phyloP scores from a whole-genome alignment of 2,329 filamentous ascomycete genomes.

The Xylaria multiplex region DNA sequence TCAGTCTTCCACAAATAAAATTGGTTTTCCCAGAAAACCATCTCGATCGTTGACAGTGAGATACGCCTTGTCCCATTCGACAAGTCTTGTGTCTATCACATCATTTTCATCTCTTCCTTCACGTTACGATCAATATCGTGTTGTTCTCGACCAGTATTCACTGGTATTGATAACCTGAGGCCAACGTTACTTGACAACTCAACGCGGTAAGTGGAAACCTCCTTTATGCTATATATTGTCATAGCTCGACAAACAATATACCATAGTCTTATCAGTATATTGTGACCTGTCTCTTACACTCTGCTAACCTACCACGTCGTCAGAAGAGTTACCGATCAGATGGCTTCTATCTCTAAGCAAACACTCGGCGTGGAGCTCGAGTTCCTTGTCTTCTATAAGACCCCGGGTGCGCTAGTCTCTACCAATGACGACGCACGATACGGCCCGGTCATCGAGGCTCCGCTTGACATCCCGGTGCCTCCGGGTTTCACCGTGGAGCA shows the following conservation, averaged over 20 bases:
- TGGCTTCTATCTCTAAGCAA: slow-evolving; percentile 2
- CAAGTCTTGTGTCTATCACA: not conserved
- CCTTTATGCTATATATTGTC: too few species aligned
- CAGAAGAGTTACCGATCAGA: not conserved
- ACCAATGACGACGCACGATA: not conserved
- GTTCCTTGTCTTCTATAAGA: slow-evolving; percentile 25
- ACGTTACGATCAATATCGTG: too few species aligned
- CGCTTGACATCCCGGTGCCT: not conserved
- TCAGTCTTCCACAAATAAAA: not conserved
- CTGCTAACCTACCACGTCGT: too few species aligned
- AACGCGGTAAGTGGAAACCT: too few species aligned
- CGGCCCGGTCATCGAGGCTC: slow-evolving; percentile 8
- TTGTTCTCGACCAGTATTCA: too few species aligned
- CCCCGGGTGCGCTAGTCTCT: not conserved
- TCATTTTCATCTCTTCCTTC: not conserved
- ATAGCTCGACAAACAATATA: too few species aligned
- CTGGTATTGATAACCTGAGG: too few species aligned
- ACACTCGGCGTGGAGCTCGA: slow-evolving; percentile 29
- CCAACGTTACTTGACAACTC: too few species aligned
- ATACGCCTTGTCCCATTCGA: too few species aligned
- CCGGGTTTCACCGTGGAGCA: not conserved
- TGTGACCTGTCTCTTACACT: too few species aligned
- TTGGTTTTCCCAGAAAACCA: not conserved
- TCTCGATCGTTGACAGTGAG: not conserved
- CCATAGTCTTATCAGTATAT: too few species aligned